Conservation (phyloP, 805 yeast species). For the Yamadazyma olivae region DNA sequence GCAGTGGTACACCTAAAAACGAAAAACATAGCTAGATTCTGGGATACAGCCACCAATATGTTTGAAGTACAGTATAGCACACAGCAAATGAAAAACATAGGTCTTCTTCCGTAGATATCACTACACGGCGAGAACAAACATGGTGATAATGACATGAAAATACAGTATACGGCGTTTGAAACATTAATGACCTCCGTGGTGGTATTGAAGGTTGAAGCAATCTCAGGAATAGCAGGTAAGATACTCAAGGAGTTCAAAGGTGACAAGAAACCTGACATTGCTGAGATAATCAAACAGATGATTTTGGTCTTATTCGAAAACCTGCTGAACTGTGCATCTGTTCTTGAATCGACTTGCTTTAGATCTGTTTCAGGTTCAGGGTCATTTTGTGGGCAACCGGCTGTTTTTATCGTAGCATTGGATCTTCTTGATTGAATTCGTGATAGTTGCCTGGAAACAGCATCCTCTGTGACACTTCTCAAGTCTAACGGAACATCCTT, state of each 20-base stretch:
- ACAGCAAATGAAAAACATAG: slow-evolving; percentile 42
- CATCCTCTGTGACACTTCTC: slow-evolving; percentile 17
- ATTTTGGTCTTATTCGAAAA: slow-evolving; percentile 13
- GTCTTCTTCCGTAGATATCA: slow-evolving; percentile 51
- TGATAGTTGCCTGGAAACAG: slow-evolving; percentile 16
- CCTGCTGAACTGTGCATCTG: slow-evolving; percentile 10
- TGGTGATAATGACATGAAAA: slow-evolving; percentile 54
- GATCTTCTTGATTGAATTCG: slow-evolving; percentile 16
- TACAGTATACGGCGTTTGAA: slow-evolving; percentile 48
- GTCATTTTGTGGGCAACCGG: slow-evolving; percentile 4
- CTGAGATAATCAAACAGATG: slow-evolving; percentile 14
- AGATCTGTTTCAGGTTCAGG: neutral
- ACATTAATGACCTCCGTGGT: slow-evolving; percentile 46
- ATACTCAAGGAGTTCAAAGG: slow-evolving; percentile 45
- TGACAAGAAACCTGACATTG: slow-evolving; percentile 37
- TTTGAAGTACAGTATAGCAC: slow-evolving; percentile 20
- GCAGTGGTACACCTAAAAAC: slow-evolving; percentile 51
- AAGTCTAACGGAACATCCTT: slow-evolving; percentile 18
- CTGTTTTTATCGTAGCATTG: neutral
- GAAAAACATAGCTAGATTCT: slow-evolving; percentile 51
- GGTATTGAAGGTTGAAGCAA: slow-evolving; percentile 45
- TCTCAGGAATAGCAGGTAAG: slow-evolving; percentile 50
- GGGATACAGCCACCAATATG: slow-evolving; percentile 43
- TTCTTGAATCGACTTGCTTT: slow-evolving; percentile 2
- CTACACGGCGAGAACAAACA: slow-evolving; percentile 48